Conservation (phyloP, 257 asterid genomes). For the Ballota nigra region DNA sequence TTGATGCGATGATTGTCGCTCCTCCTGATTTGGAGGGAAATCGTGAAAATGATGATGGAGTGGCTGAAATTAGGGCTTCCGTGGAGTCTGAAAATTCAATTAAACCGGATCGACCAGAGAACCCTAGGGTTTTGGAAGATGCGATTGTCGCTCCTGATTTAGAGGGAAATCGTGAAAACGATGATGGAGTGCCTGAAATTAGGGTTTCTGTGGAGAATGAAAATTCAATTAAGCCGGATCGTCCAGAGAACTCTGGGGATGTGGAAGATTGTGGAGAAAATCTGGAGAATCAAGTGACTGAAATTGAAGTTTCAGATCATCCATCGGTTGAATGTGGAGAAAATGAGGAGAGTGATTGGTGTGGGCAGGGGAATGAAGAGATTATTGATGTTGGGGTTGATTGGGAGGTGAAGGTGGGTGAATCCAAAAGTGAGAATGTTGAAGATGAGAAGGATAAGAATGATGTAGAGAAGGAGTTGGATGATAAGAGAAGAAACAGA, state of each 20-base stretch:
- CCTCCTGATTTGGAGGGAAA: slow-evolving; percentile 2
- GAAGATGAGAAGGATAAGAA: not conserved
- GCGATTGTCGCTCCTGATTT: slow-evolving; percentile 26
- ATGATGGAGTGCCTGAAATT: slow-evolving; percentile 8
- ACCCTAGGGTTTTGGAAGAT: too few relatives aligned
- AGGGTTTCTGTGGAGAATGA: not conserved
- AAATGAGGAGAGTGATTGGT: not conserved
- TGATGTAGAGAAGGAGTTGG: not conserved
- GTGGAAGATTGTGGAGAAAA: not conserved
- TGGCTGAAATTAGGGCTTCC: not conserved
- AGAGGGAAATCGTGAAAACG: not conserved
- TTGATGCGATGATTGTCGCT: slow-evolving; percentile 50
- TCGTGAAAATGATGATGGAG: slow-evolving; percentile 11
- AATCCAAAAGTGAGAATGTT: not conserved
- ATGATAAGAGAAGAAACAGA: slow-evolving; percentile 21
- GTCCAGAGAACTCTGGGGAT: not conserved
- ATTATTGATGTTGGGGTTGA: slow-evolving; percentile 28
- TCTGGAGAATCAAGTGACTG: not conserved
- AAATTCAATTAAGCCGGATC: not conserved
- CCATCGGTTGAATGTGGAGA: not conserved
- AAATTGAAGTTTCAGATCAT: not conserved
- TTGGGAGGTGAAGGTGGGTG: slow-evolving; percentile 28
- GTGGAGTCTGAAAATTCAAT: not conserved
- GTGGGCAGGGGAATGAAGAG: not conserved
- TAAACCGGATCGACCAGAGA: not conserved